These are phyloP conservation scores for Collybia sordida DNA, from an alignment of 768 basidiomycete genomes.

Conservation along the genomic window DNA sequence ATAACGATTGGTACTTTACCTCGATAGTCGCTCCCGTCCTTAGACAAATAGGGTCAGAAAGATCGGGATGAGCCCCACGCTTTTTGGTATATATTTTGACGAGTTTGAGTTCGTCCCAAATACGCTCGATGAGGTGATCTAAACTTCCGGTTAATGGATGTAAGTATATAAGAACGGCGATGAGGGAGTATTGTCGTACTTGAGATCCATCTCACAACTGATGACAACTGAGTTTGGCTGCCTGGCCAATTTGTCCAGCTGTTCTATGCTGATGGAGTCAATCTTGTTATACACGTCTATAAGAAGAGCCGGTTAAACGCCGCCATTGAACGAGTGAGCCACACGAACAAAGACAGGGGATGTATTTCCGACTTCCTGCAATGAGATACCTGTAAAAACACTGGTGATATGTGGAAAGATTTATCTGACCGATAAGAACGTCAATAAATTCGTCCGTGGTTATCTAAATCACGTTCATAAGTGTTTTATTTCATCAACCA, in stretches of 20 bases:
- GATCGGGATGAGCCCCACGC: conserved; percentile 90
- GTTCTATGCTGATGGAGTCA: conserved; percentile 83
- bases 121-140: conserved; percentile 70
- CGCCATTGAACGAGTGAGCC: too few relatives aligned
- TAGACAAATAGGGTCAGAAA: conserved; percentile 87
- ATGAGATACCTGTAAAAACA: background rate
- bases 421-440: conserved; percentile 78
- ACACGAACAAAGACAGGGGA: conserved; percentile 83
- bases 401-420: background rate
- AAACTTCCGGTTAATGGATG: conserved; percentile 41
- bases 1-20: conserved; percentile 34
- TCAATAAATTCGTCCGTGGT: conserved; percentile 97
- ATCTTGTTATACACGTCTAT: conserved; percentile 96
- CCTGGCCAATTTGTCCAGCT: conserved; percentile 79
- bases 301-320: background rate
- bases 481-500: conserved; percentile 3
- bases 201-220: conserved; percentile 92
- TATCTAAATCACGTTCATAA: conserved; percentile 51
- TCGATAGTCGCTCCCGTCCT: conserved; percentile 93
- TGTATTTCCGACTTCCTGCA: conserved; percentile 88
- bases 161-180: background rate
- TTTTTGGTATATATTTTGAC: conserved; percentile 98
- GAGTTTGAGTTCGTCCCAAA: conserved; percentile 78
- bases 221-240: conserved; percentile 90
- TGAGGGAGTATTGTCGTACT: conserved; percentile 44